These are phyloP conservation scores for Diutina scorzettiae DNA, from an alignment of 1,139 yeast species.

Conservation along the genomic window DNA sequence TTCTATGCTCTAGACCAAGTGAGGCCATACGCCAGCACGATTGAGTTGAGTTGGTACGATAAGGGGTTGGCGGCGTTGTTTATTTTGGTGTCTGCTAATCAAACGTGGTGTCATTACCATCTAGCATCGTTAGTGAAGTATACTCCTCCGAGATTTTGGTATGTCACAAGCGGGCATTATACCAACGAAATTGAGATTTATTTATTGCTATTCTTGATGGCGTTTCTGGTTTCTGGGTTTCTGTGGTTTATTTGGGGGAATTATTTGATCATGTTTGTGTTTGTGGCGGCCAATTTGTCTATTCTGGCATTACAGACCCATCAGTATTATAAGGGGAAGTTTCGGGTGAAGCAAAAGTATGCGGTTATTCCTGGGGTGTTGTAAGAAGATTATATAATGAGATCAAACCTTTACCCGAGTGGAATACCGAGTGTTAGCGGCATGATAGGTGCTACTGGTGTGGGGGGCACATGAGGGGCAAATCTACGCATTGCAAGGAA, in stretches of 20 bases:
- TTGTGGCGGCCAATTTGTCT: neutral
- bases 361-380: constrained; percentile 4
- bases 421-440: too few relatives aligned
- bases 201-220: neutral
- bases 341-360: neutral
- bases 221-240: neutral
- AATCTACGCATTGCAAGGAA: too few relatives aligned
- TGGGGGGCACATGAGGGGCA: too few relatives aligned
- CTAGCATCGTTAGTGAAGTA: neutral
- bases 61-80: neutral
- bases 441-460: too few relatives aligned
- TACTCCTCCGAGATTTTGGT: neutral
- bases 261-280: neutral
- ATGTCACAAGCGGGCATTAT: neutral
- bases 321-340: neutral
- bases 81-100: neutral
- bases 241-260: neutral
- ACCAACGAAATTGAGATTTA: constrained; percentile 4
- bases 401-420: too few relatives aligned
- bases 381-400: too few relatives aligned
- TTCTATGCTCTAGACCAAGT: neutral
- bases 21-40: neutral
- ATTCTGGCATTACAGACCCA: neutral
- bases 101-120: constrained; percentile 2
- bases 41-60: neutral